Evolutionary conservation across 2,329 filamentous ascomycete species (phyloP).

Genomic region (Coniella lustricola): DNA sequence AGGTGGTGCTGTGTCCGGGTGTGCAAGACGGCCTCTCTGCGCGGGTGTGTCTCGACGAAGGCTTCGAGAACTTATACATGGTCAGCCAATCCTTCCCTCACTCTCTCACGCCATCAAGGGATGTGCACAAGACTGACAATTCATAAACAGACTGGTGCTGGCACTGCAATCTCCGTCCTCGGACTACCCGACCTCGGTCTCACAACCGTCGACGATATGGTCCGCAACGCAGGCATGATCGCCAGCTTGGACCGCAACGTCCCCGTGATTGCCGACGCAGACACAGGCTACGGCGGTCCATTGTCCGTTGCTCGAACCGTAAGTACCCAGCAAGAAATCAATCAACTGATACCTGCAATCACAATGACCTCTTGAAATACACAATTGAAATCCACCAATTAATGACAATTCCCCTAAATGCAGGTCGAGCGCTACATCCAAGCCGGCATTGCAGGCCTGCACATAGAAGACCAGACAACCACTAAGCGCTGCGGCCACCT

Average conservation of each 20-base stretch:
- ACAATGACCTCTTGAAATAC: no score
- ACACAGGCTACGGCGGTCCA: slow-evolving; percentile 50
- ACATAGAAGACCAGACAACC: slow-evolving; percentile 58
- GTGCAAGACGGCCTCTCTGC: slow-evolving; percentile 64
- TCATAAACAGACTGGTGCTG: slow-evolving; percentile 48
- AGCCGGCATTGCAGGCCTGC: slow-evolving; percentile 50
- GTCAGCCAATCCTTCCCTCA: no score
- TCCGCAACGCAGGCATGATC: slow-evolving; percentile 57
- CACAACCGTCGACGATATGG: slow-evolving; percentile 56
- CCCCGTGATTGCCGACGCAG: slow-evolving; percentile 50
- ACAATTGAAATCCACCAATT: no score
- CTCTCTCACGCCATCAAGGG: no score
- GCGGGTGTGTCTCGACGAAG: slow-evolving; percentile 53
- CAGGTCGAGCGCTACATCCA: slow-evolving; percentile 38
- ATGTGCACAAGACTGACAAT: background rate
- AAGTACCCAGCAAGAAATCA: no score
- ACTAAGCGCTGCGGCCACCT: slow-evolving; percentile 62
- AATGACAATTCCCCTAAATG: no score
- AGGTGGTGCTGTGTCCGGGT: slow-evolving; percentile 52
- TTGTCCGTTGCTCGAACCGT: slow-evolving; percentile 45
- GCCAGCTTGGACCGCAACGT: slow-evolving; percentile 47
- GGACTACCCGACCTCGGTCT: slow-evolving; percentile 57
- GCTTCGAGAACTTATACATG: slow-evolving; percentile 63
- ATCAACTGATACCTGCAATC: no score
- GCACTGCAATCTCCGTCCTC: slow-evolving; percentile 51